These are phyloP conservation scores for Coemansia javaensis DNA, from an alignment of 192 early-diverging fungal species.

Conservation along the genomic window DNA sequence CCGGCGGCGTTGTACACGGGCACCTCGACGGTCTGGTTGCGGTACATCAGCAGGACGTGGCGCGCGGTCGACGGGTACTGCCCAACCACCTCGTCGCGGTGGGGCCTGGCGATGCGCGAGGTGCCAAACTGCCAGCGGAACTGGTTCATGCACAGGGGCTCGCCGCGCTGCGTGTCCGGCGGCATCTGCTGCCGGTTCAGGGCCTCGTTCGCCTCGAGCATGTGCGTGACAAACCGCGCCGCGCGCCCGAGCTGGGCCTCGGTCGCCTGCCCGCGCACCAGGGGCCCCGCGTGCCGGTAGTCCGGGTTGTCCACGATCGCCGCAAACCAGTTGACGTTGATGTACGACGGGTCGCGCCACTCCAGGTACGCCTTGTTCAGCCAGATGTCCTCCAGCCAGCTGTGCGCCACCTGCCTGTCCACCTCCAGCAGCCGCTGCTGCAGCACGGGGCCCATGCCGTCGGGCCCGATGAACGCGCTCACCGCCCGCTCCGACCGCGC, in stretches of 20 bases:
- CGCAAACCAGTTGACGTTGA: conserved; percentile 91
- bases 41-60: conserved; percentile 81
- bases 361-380: conserved; percentile 77
- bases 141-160: conserved; percentile 93
- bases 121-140: conserved; percentile 82
- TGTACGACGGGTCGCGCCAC: conserved; percentile 76
- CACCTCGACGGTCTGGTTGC: conserved; percentile 81
- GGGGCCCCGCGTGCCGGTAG: conserved; percentile 32
- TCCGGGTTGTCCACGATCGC: conserved; percentile 61
- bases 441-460: conserved; percentile 68
- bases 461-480: conserved; percentile 59
- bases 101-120: conserved; percentile 64
- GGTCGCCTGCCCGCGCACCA: conserved; percentile 53
- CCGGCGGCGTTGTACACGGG: conserved; percentile 68
- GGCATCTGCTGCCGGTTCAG: conserved; percentile 63
- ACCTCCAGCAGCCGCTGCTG: conserved; percentile 68
- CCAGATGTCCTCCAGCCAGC: conserved; percentile 89
- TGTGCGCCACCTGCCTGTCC: conserved; percentile 63
- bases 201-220: conserved; percentile 70
- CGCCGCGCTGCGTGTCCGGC: conserved; percentile 63
- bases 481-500: conserved; percentile 60
- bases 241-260: conserved; percentile 74
- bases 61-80: conserved; percentile 67
- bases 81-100: conserved; percentile 65
- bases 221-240: conserved; percentile 63